Percentiles rank a stretch among this genome's conserved stretches.
Evolutionary conservation across 2,329 filamentous ascomycete genomes (phyloP).

Genomic region (Talaromyces atroroseus): DNA sequence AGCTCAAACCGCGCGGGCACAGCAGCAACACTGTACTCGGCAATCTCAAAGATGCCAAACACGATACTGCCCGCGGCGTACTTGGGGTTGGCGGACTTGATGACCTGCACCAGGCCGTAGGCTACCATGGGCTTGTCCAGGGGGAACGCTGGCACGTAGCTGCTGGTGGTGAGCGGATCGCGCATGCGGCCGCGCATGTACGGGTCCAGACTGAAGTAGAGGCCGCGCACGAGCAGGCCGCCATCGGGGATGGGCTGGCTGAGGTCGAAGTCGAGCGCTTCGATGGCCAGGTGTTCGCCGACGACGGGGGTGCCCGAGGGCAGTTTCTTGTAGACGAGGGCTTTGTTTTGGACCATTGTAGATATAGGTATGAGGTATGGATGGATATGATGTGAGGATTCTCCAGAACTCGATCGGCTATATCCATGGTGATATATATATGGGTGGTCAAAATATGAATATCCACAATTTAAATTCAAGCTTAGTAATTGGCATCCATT

Average conservation of each 20-base stretch:
- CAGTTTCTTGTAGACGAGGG: slow-evolving; percentile 65
- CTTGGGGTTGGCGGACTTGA: slow-evolving; percentile 58
- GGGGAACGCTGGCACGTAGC: slow-evolving; percentile 61
- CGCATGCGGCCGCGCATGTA: slow-evolving; percentile 82
- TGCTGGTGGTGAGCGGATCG: slow-evolving; percentile 51
- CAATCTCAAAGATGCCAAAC: slow-evolving; percentile 51
- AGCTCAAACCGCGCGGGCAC: slow-evolving; percentile 42
- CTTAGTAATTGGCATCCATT: too few species aligned
- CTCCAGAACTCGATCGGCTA: too few species aligned
- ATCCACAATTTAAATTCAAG: too few species aligned
- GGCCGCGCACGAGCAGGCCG: slow-evolving; percentile 63
- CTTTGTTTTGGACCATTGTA: slow-evolving; percentile 57
- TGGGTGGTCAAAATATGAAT: too few species aligned
- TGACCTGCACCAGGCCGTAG: slow-evolving; percentile 58
- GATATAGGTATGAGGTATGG: too few species aligned
- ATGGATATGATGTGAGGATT: too few species aligned
- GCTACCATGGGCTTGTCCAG: slow-evolving; percentile 61
- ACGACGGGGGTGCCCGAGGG: slow-evolving; percentile 62
- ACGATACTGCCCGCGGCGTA: slow-evolving; percentile 60
- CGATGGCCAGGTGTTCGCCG: slow-evolving; percentile 64
- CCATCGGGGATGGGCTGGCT: slow-evolving; percentile 51
- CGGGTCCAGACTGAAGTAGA: slow-evolving; percentile 74
- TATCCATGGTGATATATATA: too few species aligned
- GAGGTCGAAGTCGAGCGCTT: slow-evolving; percentile 61
- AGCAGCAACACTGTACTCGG: slow-evolving; percentile 55